These are phyloP conservation scores for Cymbopogon flexuosus DNA, from an alignment of 202 grass and related monocot genomes.

Conservation along the genomic window DNA sequence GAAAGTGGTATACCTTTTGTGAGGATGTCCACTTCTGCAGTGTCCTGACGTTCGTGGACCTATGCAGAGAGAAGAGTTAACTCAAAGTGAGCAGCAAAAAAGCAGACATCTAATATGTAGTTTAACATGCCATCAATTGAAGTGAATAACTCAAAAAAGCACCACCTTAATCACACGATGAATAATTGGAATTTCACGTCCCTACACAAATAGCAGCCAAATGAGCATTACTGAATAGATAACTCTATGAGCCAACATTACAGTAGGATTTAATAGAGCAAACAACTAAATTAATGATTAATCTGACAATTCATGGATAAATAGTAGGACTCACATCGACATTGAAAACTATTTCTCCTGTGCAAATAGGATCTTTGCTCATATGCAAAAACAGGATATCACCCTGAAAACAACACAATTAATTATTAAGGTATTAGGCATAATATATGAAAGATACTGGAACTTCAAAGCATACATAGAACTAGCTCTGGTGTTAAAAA, in stretches of 20 bases:
- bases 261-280: not conserved
- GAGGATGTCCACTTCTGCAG: slow-evolving; percentile 80
- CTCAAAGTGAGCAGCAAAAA: not conserved
- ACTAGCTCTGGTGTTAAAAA: not conserved
- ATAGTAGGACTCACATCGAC: slow-evolving; percentile 60
- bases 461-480: not conserved
- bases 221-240: not conserved
- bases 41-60: slow-evolving; percentile 84
- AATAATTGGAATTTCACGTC: slow-evolving; percentile 90
- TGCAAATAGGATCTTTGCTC: slow-evolving; percentile 68
- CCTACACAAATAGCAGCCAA: slow-evolving; percentile 42
- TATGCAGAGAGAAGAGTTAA: slow-evolving; percentile 34
- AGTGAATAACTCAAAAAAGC: not conserved
- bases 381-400: slow-evolving; percentile 79
- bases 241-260: slow-evolving; percentile 11
- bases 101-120: not conserved
- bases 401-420: slow-evolving; percentile 51
- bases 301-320: not conserved
- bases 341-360: slow-evolving; percentile 92
- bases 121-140: not conserved
- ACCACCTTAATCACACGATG: slow-evolving; percentile 91
- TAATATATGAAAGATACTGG: not conserved
- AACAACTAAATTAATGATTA: not conserved
- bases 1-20: slow-evolving; percentile 63
- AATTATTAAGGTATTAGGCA: not conserved